Evolutionary conservation across 768 basidiomycete genomes (phyloP), one percentile per base, ranked within the genome.

Genomic region (Phylloporus scabripes): DNA sequence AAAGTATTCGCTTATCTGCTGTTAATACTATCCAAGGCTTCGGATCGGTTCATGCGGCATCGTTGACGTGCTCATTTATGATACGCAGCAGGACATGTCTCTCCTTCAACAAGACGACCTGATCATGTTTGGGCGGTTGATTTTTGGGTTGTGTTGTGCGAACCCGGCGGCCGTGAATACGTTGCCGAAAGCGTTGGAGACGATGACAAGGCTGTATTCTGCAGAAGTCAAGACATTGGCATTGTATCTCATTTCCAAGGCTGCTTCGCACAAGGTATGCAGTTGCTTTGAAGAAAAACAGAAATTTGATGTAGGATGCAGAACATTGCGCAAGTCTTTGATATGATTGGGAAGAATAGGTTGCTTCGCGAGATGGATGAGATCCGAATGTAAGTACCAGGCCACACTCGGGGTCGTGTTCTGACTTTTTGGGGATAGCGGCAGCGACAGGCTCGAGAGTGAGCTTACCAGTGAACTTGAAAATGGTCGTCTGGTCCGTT

Each of bases 381-480:
- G 21, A 74, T 83, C n/a, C 76, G 90, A 46, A 77, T 75, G 93
- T 93, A 60, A 54, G 82, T 67, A 36, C 26, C 40, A 11, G 18
- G 5, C 38, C 23, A 5, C 28, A 33, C 33, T 38, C 17, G 33
- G 23, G 40, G 42, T 17, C 15, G 8, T 23, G 34, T 15, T 28
- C 51, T 34, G 10, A 48, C 37, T 9, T 41, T 29, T 45, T 10
- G n/a, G 36, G 2, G 20, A 21, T 57, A 95, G 93, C 51, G 83
- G 87, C 21, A 76, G 76, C 12, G 96, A 99, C 60, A 73, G 78
- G 28, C 71, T 97, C 15, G 93, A 98, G 64, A 74, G 77, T 14
- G 89, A 97, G 57, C 74, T 98, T 31, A 75, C 84, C 69, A 78
- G 84, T 34, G 95, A 98, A 64, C 74, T 98, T 18, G 96, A 98